A percentile compares a stretch with the other conserved stretches of the same genome.
These are phyloP conservation scores for Diutina mesorugosa DNA, from an alignment of 1,139 yeast species.

Conservation along the genomic window DNA sequence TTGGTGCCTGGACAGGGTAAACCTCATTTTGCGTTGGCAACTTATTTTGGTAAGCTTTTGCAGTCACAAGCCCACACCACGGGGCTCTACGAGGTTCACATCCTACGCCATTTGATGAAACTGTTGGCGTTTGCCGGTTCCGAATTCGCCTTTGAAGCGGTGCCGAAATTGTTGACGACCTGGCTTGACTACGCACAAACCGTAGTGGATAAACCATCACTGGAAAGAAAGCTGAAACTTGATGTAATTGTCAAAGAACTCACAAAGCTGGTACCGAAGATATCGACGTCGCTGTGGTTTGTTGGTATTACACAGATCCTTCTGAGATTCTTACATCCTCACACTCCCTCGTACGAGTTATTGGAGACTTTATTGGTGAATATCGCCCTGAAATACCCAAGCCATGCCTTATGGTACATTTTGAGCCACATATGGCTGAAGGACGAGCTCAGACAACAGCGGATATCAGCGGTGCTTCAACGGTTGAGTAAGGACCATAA, in stretches of 20 bases:
- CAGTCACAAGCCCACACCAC: conserved; percentile 39
- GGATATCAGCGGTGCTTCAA: conserved; percentile 25
- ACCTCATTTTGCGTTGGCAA: conserved; percentile 71
- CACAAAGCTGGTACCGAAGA: conserved; percentile 5
- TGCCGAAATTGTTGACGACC: conserved; percentile 79
- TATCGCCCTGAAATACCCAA: conserved; percentile 38
- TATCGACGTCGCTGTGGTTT: conserved; percentile 65
- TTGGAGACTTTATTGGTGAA: neutral
- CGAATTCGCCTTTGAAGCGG: conserved; percentile 64
- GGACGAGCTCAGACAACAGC: conserved; percentile 40
- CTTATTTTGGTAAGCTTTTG: conserved; percentile 63
- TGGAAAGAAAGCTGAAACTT: conserved; percentile 15
- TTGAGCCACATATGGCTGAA: conserved; percentile 63
- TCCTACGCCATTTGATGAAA: conserved; percentile 50
- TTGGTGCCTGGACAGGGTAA: conserved; percentile 42
- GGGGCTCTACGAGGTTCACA: conserved; percentile 59
- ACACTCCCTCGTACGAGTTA: conserved; percentile 27
- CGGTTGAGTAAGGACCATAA: neutral
- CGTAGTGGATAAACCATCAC: conserved; percentile 14
- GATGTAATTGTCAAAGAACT: neutral
- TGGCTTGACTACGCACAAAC: conserved; percentile 77
- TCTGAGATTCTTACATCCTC: conserved; percentile 63
- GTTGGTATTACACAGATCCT: conserved; percentile 77
- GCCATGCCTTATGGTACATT: conserved; percentile 76
- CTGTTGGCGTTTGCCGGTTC: conserved; percentile 55